Evolutionary conservation across 83 land plant genomes (phyloP).

Genomic region (Thuja plicata): DNA sequence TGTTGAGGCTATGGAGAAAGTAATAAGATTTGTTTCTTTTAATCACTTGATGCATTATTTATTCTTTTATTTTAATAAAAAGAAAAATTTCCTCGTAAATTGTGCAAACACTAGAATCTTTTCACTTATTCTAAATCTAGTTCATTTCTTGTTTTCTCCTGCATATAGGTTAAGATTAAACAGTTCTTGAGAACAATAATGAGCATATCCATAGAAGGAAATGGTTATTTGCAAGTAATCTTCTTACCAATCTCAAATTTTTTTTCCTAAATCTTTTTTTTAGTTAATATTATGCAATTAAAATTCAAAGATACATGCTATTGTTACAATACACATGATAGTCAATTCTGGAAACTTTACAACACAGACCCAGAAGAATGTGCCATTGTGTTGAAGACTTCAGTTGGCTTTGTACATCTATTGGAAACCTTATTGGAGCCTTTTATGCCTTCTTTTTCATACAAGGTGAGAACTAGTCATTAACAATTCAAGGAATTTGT

Average conservation of each 20-base stretch:
- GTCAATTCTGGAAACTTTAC: slow-evolving; percentile 93
- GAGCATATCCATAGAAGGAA: slow-evolving; percentile 86
- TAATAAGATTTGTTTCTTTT: slow-evolving; percentile 18
- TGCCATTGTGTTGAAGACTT: slow-evolving; percentile 79
- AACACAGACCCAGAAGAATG: slow-evolving; percentile 79
- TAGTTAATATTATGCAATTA: no score
- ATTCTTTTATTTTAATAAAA: background rate
- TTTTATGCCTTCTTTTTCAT: no score
- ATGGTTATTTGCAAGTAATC: slow-evolving; percentile 86
- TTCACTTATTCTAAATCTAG: background rate
- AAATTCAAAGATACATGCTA: no score
- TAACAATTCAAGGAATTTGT: background rate
- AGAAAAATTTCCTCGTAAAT: background rate
- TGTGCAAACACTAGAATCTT: background rate
- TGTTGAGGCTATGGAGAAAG: slow-evolving; percentile 95
- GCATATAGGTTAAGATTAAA: slow-evolving; percentile 95
- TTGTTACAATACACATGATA: slow-evolving; percentile 50
- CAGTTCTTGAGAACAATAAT: slow-evolving; percentile 86
- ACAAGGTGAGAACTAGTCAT: slow-evolving; percentile 44
- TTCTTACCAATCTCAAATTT: background rate
- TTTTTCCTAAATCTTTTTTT: background rate
- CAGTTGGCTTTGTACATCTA: slow-evolving; percentile 84
- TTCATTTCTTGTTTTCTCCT: background rate
- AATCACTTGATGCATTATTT: background rate
- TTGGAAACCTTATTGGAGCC: slow-evolving; percentile 90